A percentile compares a stretch with the other conserved stretches of the same genome.
These are phyloP conservation scores for Serendipita vermifera DNA, from an alignment of 768 basidiomycete species.

Conservation along the genomic window DNA sequence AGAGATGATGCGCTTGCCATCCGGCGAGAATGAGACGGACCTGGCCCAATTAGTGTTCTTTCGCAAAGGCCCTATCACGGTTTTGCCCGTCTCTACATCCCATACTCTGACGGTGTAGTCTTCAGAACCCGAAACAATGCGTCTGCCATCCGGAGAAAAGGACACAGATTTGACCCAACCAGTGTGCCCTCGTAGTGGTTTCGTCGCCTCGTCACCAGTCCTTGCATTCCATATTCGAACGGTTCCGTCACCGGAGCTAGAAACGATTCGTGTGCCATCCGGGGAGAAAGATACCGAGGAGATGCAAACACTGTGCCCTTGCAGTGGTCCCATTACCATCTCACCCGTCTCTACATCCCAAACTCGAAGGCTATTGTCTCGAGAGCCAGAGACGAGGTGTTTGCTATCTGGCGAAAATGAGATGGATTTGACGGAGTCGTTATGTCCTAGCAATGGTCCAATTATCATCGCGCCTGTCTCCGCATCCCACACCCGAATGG, in stretches of 20 bases:
- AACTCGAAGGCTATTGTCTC: no score
- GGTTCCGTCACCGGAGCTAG: conserved; percentile 19
- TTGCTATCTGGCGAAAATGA: conserved; percentile 22
- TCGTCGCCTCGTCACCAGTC: conserved; percentile 23
- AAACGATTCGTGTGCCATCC: conserved; percentile 21
- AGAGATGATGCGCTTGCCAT: no score
- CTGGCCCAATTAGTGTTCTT: no score
- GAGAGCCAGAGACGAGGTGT: conserved; percentile 19
- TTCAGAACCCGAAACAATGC: conserved; percentile 22
- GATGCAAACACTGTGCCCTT: no score
- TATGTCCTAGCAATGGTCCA: no score
- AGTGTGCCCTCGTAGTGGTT: conserved; percentile 20
- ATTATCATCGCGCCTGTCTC: conserved; percentile 16
- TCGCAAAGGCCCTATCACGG: no score
- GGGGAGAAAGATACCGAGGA: no score
- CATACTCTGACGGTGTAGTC: conserved; percentile 23
- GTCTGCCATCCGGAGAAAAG: conserved; percentile 22
- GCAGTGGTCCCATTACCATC: no score
- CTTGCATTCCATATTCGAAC: conserved; percentile 25
- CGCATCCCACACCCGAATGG: no score
- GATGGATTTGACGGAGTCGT: conserved; percentile 19
- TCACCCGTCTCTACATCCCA: no score
- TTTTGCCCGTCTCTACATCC: conserved; percentile 19
- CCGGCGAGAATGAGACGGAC: no score
- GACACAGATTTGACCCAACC: conserved; percentile 20